phyloP scores from a whole-genome alignment of 2,329 filamentous ascomycete genomes.

The Aspergillus sp. region DNA sequence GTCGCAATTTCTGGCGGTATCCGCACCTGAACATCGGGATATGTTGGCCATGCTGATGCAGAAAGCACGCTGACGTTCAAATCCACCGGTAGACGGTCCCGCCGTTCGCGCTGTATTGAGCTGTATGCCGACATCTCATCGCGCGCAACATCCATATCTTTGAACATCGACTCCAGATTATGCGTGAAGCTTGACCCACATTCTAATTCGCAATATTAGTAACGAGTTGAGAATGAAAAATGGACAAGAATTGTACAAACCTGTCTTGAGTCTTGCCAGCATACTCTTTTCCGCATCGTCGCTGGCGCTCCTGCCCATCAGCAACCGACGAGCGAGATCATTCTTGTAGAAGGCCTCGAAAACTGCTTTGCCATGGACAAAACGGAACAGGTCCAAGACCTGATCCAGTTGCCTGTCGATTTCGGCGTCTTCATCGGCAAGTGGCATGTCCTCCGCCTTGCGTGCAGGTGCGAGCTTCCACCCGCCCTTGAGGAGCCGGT shows the following conservation, averaged over 20 bases:
- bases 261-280: constrained; percentile 82
- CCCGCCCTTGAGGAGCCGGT: constrained; percentile 82
- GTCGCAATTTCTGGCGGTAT: constrained; percentile 73
- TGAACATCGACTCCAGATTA: constrained; percentile 99
- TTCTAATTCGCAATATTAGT: constrained; percentile 52
- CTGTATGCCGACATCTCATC: constrained; percentile 94
- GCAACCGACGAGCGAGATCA: constrained; percentile 81
- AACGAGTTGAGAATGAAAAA: neutral
- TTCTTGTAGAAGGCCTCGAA: constrained; percentile 99
- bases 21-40: constrained; percentile 73
- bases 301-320: constrained; percentile 91
- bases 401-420: constrained; percentile 90
- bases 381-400: constrained; percentile 90
- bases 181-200: constrained; percentile 94
- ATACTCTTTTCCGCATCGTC: constrained; percentile 95
- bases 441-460: constrained; percentile 53
- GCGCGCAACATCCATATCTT: constrained; percentile 88
- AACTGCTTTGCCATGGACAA: constrained; percentile 94
- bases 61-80: constrained; percentile 89
- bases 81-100: constrained; percentile 64
- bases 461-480: constrained; percentile 67
- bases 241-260: constrained; percentile 35
- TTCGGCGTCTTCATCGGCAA: constrained; percentile 86
- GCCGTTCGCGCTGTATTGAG: constrained; percentile 62
- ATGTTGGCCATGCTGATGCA: constrained; percentile 88